Percentiles rank a stretch among this genome's conserved stretches.
phyloP scores from a whole-genome alignment of 139 green algal genomes.

The Gonium pectorale region DNA sequence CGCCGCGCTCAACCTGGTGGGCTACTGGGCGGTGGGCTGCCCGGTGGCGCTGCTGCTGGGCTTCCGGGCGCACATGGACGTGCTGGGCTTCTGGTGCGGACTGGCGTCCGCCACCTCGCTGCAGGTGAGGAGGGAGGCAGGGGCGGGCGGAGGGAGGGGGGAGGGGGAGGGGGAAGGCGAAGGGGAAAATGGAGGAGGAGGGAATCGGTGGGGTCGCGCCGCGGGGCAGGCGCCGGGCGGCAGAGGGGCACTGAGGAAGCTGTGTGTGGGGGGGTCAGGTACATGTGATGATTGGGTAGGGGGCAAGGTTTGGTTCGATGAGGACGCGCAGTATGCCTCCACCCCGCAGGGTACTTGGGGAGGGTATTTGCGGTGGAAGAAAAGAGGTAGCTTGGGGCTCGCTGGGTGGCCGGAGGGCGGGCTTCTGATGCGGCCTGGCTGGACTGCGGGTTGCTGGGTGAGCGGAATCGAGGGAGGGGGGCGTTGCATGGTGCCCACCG shows the following conservation, averaged over 20 bases:
- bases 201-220: neutral
- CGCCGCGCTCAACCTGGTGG: constrained; percentile 59
- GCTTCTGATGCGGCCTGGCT: too few relatives aligned
- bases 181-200: neutral
- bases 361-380: too few relatives aligned
- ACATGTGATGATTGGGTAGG: neutral
- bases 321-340: neutral
- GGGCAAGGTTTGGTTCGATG: neutral
- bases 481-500: too few relatives aligned
- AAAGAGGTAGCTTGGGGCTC: too few relatives aligned
- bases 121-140: constrained; percentile 19
- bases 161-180: neutral
- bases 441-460: too few relatives aligned
- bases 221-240: neutral
- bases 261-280: neutral
- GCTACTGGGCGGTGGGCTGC: constrained; percentile 70
- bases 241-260: neutral
- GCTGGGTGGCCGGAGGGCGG: too few relatives aligned
- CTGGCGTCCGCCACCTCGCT: constrained; percentile 45
- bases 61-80: constrained; percentile 53
- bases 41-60: constrained; percentile 67
- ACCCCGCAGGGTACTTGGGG: neutral
- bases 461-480: too few relatives aligned
- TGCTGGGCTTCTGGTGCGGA: constrained; percentile 72
- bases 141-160: neutral